These are phyloP conservation scores for Dactylellina leptospora DNA, from an alignment of 2,329 filamentous ascomycete genomes.

Conservation along the genomic window DNA sequence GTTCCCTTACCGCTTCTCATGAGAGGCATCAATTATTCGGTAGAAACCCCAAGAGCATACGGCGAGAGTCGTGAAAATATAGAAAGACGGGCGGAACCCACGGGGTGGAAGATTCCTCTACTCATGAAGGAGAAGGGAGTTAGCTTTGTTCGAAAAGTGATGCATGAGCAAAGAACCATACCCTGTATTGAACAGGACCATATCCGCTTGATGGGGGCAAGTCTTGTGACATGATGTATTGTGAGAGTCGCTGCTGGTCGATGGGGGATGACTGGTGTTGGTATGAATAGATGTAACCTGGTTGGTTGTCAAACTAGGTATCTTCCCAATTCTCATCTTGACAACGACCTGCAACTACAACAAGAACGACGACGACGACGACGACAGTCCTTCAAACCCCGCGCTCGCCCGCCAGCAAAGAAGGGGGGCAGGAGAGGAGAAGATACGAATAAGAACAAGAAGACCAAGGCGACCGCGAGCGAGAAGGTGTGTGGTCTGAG, in stretches of 20 bases:
- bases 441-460: no score
- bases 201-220: conserved; percentile 96
- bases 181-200: conserved; percentile 95
- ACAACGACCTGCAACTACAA: no score
- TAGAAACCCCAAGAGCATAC: conserved; percentile 93
- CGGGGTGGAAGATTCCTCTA: conserved; percentile 90
- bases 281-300: no score
- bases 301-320: no score
- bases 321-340: no score
- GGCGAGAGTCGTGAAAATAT: conserved; percentile 78
- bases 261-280: no score
- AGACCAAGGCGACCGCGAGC: no score
- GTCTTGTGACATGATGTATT: conserved; percentile 94
- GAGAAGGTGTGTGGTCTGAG: neutral
- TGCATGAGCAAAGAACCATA: conserved; percentile 60
- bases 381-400: no score
- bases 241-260: no score
- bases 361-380: no score
- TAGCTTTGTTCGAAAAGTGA: neutral
- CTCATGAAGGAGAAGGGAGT: conserved; percentile 26
- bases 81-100: conserved; percentile 83
- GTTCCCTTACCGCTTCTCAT: conserved; percentile 82
- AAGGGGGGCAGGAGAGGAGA: no score
- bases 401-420: no score
- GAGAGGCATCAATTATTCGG: conserved; percentile 79